These are phyloP conservation scores for Aquilaria malaccensis DNA, from an alignment of 345 rosid species.

Conservation along the genomic window DNA sequence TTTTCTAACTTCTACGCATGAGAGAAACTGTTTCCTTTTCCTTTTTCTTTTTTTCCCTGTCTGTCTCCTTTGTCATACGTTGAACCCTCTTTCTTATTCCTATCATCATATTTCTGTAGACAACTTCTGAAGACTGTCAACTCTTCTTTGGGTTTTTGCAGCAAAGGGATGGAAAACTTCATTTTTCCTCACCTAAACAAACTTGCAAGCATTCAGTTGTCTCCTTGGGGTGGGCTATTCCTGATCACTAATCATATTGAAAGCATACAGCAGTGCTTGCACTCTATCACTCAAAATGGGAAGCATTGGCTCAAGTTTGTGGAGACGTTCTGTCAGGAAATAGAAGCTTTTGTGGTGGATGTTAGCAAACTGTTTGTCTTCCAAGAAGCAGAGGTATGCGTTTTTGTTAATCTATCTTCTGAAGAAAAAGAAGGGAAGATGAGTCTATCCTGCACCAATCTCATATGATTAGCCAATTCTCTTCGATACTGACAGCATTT, in stretches of 20 bases:
- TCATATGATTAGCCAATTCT: too few relatives aligned
- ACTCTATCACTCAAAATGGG: conserved; percentile 19
- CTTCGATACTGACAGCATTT: neutral
- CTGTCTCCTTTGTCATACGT: neutral
- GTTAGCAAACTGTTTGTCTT: conserved; percentile 35
- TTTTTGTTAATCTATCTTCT: neutral
- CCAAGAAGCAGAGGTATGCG: conserved; percentile 56
- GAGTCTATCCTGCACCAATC: neutral
- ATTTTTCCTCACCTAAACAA: conserved; percentile 39
- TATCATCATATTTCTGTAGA: neutral
- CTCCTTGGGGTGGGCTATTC: conserved; percentile 23
- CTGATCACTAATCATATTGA: conserved; percentile 26
- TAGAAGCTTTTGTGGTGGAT: conserved; percentile 31
- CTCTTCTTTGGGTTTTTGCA: conserved; percentile 23
- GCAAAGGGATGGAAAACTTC: conserved; percentile 53
- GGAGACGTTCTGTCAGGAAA: conserved; percentile 38
- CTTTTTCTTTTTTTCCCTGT: neutral
- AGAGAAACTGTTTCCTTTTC: neutral
- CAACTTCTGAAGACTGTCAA: neutral
- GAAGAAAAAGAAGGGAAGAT: neutral
- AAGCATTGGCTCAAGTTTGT: conserved; percentile 21
- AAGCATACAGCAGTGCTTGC: conserved; percentile 38
- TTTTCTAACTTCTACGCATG: neutral
- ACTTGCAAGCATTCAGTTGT: conserved; percentile 20
- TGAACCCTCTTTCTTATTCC: neutral